A percentile compares a stretch with the other conserved stretches of the same genome.
Evolutionary conservation across 306 rosid genomes (phyloP).

Genomic region (Prunus padus): DNA sequence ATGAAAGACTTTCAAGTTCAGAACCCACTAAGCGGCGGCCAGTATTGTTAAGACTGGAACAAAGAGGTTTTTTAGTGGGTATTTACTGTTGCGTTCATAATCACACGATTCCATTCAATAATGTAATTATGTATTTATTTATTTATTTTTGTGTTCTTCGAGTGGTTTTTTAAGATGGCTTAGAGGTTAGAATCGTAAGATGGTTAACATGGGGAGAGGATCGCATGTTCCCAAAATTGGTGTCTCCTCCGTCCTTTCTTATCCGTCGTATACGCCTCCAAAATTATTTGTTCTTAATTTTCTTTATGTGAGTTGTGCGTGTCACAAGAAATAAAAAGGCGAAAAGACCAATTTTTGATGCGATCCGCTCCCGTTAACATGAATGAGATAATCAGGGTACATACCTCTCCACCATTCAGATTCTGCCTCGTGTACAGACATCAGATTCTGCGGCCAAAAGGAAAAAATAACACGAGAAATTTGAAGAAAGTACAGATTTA

Average conservation of each 20-base stretch:
- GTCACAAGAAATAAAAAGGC: too few relatives aligned
- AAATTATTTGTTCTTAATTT: too few relatives aligned
- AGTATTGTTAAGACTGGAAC: not conserved
- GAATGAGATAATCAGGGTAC: not conserved
- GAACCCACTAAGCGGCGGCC: not conserved
- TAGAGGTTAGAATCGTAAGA: not conserved
- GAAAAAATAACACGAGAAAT: not conserved
- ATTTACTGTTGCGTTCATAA: not conserved
- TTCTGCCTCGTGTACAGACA: conserved; percentile 4
- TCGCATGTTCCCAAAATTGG: too few relatives aligned
- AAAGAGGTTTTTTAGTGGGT: not conserved
- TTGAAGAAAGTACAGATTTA: not conserved
- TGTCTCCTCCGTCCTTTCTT: too few relatives aligned
- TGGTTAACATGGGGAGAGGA: not conserved
- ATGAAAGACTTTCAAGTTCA: not conserved
- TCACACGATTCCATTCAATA: not conserved
- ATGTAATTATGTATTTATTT: not conserved
- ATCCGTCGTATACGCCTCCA: too few relatives aligned
- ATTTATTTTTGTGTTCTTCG: not conserved
- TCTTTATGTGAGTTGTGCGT: too few relatives aligned
- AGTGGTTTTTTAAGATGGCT: too few relatives aligned
- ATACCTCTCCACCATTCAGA: not conserved
- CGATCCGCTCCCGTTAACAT: too few relatives aligned
- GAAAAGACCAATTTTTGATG: too few relatives aligned
- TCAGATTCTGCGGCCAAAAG: not conserved